Evolutionary conservation across 2,329 filamentous ascomycete genomes (phyloP), one percentile per base, ranked within the genome.

Genomic region (Rhinocladiella similis): DNA sequence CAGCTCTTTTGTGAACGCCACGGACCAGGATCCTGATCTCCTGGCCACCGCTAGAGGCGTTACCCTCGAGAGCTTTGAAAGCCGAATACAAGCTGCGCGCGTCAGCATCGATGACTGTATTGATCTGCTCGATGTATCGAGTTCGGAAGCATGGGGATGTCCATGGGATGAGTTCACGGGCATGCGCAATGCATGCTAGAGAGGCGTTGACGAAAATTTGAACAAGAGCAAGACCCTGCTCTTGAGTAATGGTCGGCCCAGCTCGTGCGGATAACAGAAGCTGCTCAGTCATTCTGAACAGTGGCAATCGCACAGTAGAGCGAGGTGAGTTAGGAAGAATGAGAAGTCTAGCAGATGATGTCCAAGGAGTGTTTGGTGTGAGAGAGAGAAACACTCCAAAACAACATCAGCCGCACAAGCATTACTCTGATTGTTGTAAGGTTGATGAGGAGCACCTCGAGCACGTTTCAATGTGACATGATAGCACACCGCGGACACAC

Each of bases 11-110:
- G 63, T 77, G 72, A 9, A 70, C 68, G 9, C 72, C 71, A 22
- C 72, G 70, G 42, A 71, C 63, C 2, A 80, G 68, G 19, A 77
- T 66, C 49, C 72, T 72, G 53, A 79, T 66, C 9, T 69, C 71
- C 47, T 72, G 67, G n/a, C 62, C 48, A 3, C 38, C 38, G 13
- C 38, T 36, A 16, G 35, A 18, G 16, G 10, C 29, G 16, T 42
- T 13, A 7, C 47, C 18, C 5, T 51, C 49, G 6, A 50, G 38
- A 16, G 47, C 12, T 14, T 39, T 55, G 6, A 59, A 47, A 45
- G 63, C 48, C n/a, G 59, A 59, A 38, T 67, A 63, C 42, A 71
- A 54, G 42, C 69, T 69, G 16, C 68, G 61, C 12, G 52, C 56
- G 39, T 70, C 22, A 16, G 47, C 9, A 18, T 41, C 29, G 36